A percentile compares a stretch with the other conserved stretches of the same genome.
Conservation (phyloP, 2,329 filamentous ascomycete genomes). For the Colletotrichum plurivorum region DNA sequence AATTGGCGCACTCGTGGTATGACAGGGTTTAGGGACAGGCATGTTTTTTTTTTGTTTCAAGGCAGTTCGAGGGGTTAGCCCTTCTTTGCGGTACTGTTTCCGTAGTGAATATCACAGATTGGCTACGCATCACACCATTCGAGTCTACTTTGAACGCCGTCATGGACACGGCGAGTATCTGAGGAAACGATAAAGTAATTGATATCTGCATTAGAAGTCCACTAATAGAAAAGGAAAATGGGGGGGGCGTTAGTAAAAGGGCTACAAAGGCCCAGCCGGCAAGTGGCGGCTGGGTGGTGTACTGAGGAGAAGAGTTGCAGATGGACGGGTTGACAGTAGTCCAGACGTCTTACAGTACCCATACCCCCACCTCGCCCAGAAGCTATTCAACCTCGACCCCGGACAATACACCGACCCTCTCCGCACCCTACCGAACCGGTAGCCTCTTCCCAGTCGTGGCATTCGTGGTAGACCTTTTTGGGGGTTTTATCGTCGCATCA, state of each 20-base stretch:
- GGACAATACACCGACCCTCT: conserved; percentile 33
- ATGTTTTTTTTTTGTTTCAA: not conserved
- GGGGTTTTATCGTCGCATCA: conserved; percentile 50
- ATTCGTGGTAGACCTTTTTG: conserved; percentile 43
- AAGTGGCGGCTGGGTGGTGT: conserved; percentile 34
- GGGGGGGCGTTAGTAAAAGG: conserved; percentile 45
- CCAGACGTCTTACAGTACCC: conserved; percentile 12
- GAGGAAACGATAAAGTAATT: conserved; percentile 56
- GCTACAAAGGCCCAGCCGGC: conserved; percentile 42
- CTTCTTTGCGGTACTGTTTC: not conserved
- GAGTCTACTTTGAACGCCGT: no score
- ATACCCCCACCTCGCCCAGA: conserved; percentile 18
- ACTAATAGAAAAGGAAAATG: conserved; percentile 68
- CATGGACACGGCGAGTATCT: not conserved
- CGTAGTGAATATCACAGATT: conserved; percentile 13
- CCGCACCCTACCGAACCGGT: conserved; percentile 37
- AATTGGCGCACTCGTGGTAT: not conserved
- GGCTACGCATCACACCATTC: not conserved
- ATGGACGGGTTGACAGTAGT: conserved; percentile 28
- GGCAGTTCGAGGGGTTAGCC: not conserved
- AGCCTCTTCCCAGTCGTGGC: conserved; percentile 40
- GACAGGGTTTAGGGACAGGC: conserved; percentile 1
- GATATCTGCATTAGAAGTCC: conserved; percentile 76
- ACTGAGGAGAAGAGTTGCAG: conserved; percentile 35
- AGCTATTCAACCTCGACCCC: conserved; percentile 23